Base-by-base conservation (phyloP, 2,329 filamentous ascomycete species). In the Aspergillus neotritici region DNA sequence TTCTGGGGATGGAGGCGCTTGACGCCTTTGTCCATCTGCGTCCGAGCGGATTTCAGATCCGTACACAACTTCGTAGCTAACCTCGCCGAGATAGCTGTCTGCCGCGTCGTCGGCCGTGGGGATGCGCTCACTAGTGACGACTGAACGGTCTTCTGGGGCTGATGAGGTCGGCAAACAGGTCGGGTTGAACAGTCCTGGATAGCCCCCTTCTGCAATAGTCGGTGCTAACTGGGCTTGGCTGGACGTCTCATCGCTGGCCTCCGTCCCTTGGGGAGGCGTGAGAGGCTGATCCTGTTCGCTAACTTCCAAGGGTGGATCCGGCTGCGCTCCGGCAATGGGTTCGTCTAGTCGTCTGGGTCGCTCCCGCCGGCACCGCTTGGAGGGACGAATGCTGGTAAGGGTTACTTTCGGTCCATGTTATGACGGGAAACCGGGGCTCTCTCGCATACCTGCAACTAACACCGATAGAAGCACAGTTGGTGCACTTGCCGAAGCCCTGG, bases 31-130 rank as follows among this genome's bases (percentile, higher is more conserved):
- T 2, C 42, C 43, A 17, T 49, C 43, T 17, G 46, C 46, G 30
- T 49, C 43, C 5, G 33, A 35, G 16, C 44, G 40, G 11, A 49
- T 49, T 40, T 49, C 46, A 15, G 44, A 44, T 10, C 44, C 40
- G 29, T 49, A 49, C 30, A 41, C 17, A 2, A 34, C 39, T 4
- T 32, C 39, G 31, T 41, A 41, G 1, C 30, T 32, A 3, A 32
- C 17, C 16, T 41, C 39, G 2, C 39, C 39, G 4, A 41, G 31
- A 21, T 34, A 41, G 21, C 39, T 41, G 14, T 41, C 39, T 13
- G 39, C 39, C 10, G 39, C 39, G 13, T 41, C 39, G 4, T 10
- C 31, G 13, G 13, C 17, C 12, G 25, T 38, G 28, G 36, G 6
- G n/a, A 10, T 12, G 3, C 21, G 21, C 21, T 25, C 21, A 9